Evolutionary conservation across 352 stramenopile species (phyloP).

Genomic region (Aphanomyces invadans): DNA sequence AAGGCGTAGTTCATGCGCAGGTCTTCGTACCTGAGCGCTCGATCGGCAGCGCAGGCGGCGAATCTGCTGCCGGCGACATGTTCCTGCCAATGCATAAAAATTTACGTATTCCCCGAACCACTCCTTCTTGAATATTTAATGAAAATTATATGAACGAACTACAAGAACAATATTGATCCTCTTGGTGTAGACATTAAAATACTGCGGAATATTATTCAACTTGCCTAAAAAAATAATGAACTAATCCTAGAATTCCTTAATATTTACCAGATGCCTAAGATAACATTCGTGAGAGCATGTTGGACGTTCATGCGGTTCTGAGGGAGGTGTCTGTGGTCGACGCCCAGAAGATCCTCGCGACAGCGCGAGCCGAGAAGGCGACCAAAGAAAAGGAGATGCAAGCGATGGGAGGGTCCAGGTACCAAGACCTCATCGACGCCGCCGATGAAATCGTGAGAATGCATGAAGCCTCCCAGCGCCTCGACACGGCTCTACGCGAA

Average conservation of each 20-base stretch:
- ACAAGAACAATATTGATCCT: too few relatives aligned
- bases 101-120: neutral
- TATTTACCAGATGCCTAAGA: too few relatives aligned
- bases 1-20: neutral
- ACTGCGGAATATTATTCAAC: neutral
- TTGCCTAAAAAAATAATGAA: too few relatives aligned
- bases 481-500: conserved; percentile 73
- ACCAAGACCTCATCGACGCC: conserved; percentile 90
- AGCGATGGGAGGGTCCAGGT: conserved; percentile 88
- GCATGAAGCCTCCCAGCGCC: conserved; percentile 77
- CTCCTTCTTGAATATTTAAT: too few relatives aligned
- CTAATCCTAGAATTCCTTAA: too few relatives aligned
- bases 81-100: neutral
- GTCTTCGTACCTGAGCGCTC: neutral
- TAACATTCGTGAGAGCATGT: too few relatives aligned
- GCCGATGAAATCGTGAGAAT: conserved; percentile 90
- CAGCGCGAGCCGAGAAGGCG: conserved; percentile 75
- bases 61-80: neutral
- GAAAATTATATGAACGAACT: too few relatives aligned
- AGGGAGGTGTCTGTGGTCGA: conserved; percentile 71
- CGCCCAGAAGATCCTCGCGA: conserved; percentile 72
- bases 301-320: conserved; percentile 48
- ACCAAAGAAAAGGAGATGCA: conserved; percentile 87
- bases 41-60: neutral
- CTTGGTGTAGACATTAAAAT: too few relatives aligned